Base-by-base conservation (phyloP, 352 stramenopile genomes). In the Phytophthora melonis region DNA sequence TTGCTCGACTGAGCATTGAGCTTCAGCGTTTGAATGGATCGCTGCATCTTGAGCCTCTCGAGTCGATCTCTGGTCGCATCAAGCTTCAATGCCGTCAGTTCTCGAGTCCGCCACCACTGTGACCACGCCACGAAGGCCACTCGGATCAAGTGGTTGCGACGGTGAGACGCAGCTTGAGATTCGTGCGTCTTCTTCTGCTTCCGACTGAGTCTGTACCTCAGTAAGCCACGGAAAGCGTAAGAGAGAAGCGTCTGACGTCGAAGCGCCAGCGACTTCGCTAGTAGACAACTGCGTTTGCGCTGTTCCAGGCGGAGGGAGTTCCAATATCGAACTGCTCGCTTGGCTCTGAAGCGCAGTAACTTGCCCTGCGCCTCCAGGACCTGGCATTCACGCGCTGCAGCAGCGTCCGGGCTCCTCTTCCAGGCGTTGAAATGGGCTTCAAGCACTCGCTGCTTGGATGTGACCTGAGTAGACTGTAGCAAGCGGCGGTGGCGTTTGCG, bases 341-440 rank as follows among this genome's bases (percentile, higher is more conserved):
- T 70, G 0, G 23, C 23, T 43, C 67, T 79, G 18, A 56, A 76
- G 3, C 27, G 53, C 25, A 79, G 5, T 4, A 76, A 5, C 36
- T 59, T 58, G 4, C 58, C 19, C 13, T 74, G 58, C 2, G 52
- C 23, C 14, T 32, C 68, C 3, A 45, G 19, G n/a, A 25, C 30
- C 7, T 34, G 34, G 7, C 19, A 23, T 41, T 76, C 27, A 56
- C 13, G 25, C 25, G 53, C 52, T 30, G 3, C 8, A 6, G 53
- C 41, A 30, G 34, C 25, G 9, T 18, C 36, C 18, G 34, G 71
- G 18, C 14, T 49, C 34, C 13, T 55, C 39, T 76, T 82, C 80
- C 78, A 86, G 2, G 59, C 56, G 2, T 49, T 21, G 18, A 87
- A 87, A 55, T 69, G 63, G n/a, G 9, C 30, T 21, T 77, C 70